Evolutionary conservation across 805 yeast genomes (phyloP).

Genomic region (Barnettozyma sp.): DNA sequence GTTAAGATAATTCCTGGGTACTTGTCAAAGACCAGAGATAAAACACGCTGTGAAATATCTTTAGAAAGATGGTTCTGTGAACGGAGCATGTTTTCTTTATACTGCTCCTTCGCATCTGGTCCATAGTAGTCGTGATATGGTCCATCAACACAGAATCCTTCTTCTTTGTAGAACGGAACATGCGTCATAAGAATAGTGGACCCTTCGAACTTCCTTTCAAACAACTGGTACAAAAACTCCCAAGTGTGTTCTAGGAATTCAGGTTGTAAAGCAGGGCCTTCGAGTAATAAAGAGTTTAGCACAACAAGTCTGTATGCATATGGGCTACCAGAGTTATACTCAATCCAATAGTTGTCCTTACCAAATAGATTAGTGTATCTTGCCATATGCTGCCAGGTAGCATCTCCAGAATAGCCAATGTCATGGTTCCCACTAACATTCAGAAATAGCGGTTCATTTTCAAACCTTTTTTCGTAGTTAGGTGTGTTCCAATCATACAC

Average conservation of each 20-base stretch:
- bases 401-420: conserved; percentile 92
- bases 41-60: conserved; percentile 58
- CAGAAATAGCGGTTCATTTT: conserved; percentile 58
- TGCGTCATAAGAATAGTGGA: conserved; percentile 82
- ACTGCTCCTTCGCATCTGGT: conserved; percentile 50
- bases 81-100: conserved; percentile 62
- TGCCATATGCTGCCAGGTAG: conserved; percentile 84
- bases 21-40: conserved; percentile 62
- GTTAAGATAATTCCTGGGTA: conserved; percentile 77
- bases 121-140: conserved; percentile 62
- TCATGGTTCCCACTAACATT: conserved; percentile 95
- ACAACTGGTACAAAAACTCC: conserved; percentile 61
- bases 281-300: conserved; percentile 72
- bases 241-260: conserved; percentile 61
- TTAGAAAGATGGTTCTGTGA: conserved; percentile 80
- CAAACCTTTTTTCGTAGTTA: conserved; percentile 23
- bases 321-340: conserved; percentile 53
- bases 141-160: conserved; percentile 82
- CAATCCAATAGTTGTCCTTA: conserved; percentile 74
- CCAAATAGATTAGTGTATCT: conserved; percentile 75
- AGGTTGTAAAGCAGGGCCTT: conserved; percentile 82
- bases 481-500: conserved; percentile 60
- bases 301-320: conserved; percentile 89
- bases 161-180: conserved; percentile 78
- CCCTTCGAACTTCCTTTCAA: conserved; percentile 55